Evolutionary conservation across 352 stramenopile genomes (phyloP).

Genomic region (Phytophthora podocarpi): DNA sequence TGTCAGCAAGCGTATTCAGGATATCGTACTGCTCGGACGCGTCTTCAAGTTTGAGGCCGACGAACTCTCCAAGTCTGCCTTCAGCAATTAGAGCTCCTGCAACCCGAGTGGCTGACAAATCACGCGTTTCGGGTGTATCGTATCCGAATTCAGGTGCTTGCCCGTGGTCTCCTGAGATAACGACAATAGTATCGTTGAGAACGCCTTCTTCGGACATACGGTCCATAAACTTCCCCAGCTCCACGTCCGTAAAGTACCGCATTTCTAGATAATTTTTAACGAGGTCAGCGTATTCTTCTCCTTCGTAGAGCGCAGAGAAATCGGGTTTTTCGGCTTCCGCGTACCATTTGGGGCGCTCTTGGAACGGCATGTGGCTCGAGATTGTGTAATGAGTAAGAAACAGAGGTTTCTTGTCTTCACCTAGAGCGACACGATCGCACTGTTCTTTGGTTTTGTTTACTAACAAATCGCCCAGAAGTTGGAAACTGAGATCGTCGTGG

Average conservation of each 20-base stretch:
- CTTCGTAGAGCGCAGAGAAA: slow-evolving; percentile 40
- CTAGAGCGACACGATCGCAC: slow-evolving; percentile 7
- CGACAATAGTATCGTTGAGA: slow-evolving; percentile 58
- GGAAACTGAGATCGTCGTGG: slow-evolving; percentile 53
- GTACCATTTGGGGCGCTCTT: slow-evolving; percentile 44
- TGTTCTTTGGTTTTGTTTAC: slow-evolving; percentile 46
- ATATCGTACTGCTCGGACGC: slow-evolving; percentile 22
- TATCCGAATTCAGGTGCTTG: slow-evolving; percentile 45
- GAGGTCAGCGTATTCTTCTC: slow-evolving; percentile 19
- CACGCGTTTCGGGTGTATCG: slow-evolving; percentile 22
- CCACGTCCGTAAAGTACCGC: slow-evolving; percentile 54
- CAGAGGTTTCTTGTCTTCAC: slow-evolving; percentile 38
- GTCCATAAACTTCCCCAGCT: slow-evolving; percentile 55
- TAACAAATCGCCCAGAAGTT: slow-evolving; percentile 49
- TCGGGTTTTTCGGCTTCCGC: slow-evolving; percentile 32
- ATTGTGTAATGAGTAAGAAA: slow-evolving; percentile 68
- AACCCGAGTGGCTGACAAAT: slow-evolving; percentile 38
- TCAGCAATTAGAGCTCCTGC: slow-evolving; percentile 41
- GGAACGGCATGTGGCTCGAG: slow-evolving; percentile 51
- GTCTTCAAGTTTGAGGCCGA: slow-evolving; percentile 31
- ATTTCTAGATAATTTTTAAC: slow-evolving; percentile 48
- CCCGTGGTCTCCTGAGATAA: slow-evolving; percentile 57
- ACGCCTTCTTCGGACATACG: slow-evolving; percentile 40
- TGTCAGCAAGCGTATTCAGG: slow-evolving; percentile 16
- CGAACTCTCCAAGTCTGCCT: slow-evolving; percentile 28